Conservation (phyloP, 352 stramenopile species). For the Globisporangium echinulatum region DNA sequence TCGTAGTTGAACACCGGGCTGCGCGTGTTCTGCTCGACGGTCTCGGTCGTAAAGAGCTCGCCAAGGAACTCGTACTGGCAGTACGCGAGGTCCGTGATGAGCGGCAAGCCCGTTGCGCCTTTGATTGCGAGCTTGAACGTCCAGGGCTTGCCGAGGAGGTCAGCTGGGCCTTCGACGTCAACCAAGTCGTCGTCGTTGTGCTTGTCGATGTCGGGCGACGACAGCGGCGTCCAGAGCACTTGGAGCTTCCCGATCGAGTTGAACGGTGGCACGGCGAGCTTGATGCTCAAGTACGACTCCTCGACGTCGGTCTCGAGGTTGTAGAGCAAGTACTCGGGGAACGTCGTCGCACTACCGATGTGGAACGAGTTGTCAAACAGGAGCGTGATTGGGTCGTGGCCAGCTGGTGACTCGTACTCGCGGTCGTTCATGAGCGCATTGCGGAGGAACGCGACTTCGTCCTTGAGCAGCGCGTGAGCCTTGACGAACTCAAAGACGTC, state of each 20-base stretch:
- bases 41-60: slow-evolving; percentile 90
- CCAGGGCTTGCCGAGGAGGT: slow-evolving; percentile 87
- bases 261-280: slow-evolving; percentile 88
- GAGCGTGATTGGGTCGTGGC: slow-evolving; percentile 88
- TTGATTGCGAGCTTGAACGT: slow-evolving; percentile 88
- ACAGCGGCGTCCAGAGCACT: slow-evolving; percentile 85
- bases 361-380: slow-evolving; percentile 93
- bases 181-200: slow-evolving; percentile 60
- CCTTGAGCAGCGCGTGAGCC: slow-evolving; percentile 74
- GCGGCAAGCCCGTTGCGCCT: slow-evolving; percentile 71
- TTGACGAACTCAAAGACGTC: slow-evolving; percentile 93
- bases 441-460: slow-evolving; percentile 87
- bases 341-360: slow-evolving; percentile 87
- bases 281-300: slow-evolving; percentile 85
- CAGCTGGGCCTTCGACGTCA: slow-evolving; percentile 65
- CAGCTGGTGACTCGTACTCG: slow-evolving; percentile 78
- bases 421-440: slow-evolving; percentile 87
- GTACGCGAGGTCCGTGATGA: slow-evolving; percentile 88
- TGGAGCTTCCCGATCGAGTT: slow-evolving; percentile 92
- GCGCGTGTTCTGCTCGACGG: slow-evolving; percentile 82
- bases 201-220: slow-evolving; percentile 59
- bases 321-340: slow-evolving; percentile 90
- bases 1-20: slow-evolving; percentile 89
- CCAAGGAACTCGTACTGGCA: slow-evolving; percentile 92
- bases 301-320: slow-evolving; percentile 89